phyloP scores from a whole-genome alignment of 345 rosid species.

The Eucalyptus cloeziana region DNA sequence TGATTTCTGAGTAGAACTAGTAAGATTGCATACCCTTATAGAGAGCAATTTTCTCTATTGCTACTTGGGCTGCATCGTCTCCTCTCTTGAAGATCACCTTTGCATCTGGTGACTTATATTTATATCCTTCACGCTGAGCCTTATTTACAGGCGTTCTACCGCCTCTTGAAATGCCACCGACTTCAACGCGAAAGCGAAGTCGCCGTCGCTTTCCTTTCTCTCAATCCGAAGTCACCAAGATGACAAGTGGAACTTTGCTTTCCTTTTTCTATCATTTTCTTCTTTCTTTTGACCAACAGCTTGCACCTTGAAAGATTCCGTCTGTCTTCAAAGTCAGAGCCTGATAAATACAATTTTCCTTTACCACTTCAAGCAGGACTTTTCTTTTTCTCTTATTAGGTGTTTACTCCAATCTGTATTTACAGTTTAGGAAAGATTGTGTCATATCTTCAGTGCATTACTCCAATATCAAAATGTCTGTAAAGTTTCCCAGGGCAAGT shows the following conservation, averaged over 20 bases:
- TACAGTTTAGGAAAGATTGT: background rate
- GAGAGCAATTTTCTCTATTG: background rate
- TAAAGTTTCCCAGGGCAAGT: background rate
- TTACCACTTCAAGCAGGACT: background rate
- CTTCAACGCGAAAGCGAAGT: background rate
- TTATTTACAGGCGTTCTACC: background rate
- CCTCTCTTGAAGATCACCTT: background rate
- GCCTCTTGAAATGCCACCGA: background rate
- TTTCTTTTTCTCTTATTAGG: background rate
- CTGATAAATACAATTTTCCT: background rate
- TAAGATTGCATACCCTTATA: no score
- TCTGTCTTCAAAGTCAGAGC: background rate
- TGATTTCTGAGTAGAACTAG: fast-evolving
- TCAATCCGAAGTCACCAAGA: background rate
- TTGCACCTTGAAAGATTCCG: background rate
- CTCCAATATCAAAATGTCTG: background rate
- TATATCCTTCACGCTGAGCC: background rate
- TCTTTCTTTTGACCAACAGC: background rate
- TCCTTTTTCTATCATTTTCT: background rate
- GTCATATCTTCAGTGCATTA: background rate
- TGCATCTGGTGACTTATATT: background rate
- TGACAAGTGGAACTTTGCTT: background rate
- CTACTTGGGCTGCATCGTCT: background rate
- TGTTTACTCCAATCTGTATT: background rate
- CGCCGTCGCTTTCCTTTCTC: background rate